phyloP scores from a whole-genome alignment of 2,329 filamentous ascomycete species.

The Paecilomyces sp. region DNA sequence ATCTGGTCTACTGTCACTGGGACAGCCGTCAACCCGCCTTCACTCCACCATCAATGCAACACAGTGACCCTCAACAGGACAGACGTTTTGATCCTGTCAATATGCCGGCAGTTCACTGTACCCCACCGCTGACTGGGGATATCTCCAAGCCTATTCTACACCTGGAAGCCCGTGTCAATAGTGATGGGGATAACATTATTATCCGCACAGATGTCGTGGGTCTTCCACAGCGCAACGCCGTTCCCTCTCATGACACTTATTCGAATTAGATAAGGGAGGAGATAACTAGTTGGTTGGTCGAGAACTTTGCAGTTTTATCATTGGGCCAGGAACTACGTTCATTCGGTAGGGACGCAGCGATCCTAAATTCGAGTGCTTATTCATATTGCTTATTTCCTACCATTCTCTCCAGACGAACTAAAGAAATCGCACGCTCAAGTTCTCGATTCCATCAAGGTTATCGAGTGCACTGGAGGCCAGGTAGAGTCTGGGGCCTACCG shows the following conservation, averaged over 20 bases:
- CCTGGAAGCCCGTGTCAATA: conserved; percentile 31
- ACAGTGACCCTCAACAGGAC: neutral
- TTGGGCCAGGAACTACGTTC: conserved; percentile 25
- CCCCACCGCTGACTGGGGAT: conserved; percentile 3
- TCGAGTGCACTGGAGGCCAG: conserved; percentile 29
- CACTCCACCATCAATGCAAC: neutral
- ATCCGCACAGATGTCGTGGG: conserved; percentile 25
- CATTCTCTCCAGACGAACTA: conserved; percentile 14
- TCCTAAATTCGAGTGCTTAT: neutral
- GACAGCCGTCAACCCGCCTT: neutral
- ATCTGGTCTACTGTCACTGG: neutral
- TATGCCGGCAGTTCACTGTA: conserved; percentile 1
- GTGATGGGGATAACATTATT: conserved; percentile 15
- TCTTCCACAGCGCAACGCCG: neutral
- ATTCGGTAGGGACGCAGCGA: conserved; percentile 16
- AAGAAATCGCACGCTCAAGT: conserved; percentile 13
- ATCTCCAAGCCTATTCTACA: conserved; percentile 26
- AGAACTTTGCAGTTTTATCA: conserved; percentile 24
- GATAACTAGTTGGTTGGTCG: conserved; percentile 28
- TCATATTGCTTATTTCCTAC: conserved; percentile 2
- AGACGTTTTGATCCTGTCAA: neutral
- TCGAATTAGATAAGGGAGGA: conserved; percentile 25
- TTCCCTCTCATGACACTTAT: neutral
- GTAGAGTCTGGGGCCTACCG: conserved; percentile 18
- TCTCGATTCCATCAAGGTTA: conserved; percentile 29